phyloP scores from a whole-genome alignment of 768 basidiomycete genomes.

The Lactarius akahatsu region DNA sequence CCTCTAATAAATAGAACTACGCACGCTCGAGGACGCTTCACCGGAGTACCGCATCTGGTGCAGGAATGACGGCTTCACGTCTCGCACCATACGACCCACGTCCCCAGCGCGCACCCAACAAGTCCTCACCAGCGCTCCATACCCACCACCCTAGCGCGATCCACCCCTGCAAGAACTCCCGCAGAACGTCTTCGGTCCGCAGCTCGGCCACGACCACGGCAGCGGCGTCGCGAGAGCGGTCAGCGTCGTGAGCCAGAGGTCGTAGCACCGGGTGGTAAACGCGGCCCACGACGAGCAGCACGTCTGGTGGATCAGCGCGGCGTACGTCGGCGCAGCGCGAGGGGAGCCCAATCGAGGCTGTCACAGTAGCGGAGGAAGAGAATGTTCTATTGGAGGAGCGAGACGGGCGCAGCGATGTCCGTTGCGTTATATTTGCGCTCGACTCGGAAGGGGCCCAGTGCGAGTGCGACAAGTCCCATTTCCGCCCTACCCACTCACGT shows the following conservation, averaged over 20 bases:
- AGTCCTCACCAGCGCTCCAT: conserved; percentile 20
- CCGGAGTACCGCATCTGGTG: too few species aligned
- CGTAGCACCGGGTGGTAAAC: conserved; percentile 5
- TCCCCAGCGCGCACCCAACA: not conserved
- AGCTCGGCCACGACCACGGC: conserved; percentile 17
- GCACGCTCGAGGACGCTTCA: too few species aligned
- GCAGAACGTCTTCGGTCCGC: conserved; percentile 35
- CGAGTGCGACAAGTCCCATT: too few species aligned
- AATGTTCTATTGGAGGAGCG: too few species aligned
- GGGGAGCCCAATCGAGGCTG: conserved; percentile 24
- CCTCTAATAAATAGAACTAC: too few species aligned
- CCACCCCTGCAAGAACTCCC: conserved; percentile 34
- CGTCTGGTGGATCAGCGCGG: not conserved
- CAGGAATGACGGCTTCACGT: too few species aligned
- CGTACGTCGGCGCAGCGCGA: not conserved
- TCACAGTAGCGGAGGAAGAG: conserved; percentile 36
- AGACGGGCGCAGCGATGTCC: too few species aligned
- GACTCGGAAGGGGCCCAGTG: too few species aligned
- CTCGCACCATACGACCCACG: too few species aligned
- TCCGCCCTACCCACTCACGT: too few species aligned
- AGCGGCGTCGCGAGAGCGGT: too few species aligned
- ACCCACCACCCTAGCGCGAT: conserved; percentile 25
- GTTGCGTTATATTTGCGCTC: too few species aligned
- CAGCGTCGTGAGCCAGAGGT: not conserved
- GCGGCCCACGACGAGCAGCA: conserved; percentile 7